These are phyloP conservation scores for Penicillium argentinense DNA, from an alignment of 495 filamentous ascomycete species.

Conservation along the genomic window DNA sequence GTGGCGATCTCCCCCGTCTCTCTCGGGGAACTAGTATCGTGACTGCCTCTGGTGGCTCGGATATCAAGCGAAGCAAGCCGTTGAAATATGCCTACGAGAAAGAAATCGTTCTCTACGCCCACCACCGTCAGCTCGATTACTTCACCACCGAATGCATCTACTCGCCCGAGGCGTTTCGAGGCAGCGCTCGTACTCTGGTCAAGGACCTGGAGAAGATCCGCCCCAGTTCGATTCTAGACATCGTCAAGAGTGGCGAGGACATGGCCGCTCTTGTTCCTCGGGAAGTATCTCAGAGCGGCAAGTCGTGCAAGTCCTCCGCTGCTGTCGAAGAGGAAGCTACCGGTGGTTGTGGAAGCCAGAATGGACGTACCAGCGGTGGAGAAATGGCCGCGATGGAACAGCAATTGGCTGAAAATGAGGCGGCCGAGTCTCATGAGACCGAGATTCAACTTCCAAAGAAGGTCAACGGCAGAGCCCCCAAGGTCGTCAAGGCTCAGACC, in stretches of 20 bases:
- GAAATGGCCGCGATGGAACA: constrained; percentile 96
- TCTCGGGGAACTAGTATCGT: constrained; percentile 91
- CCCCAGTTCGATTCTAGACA: constrained; percentile 90
- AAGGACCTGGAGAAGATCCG: constrained; percentile 92
- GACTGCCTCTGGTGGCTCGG: constrained; percentile 69
- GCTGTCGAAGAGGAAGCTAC: constrained; percentile 58
- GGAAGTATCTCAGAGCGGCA: constrained; percentile 38
- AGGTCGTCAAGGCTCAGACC: constrained; percentile 60
- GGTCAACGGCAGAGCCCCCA: constrained; percentile 24
- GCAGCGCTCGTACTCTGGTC: constrained; percentile 85
- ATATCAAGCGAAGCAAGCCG: constrained; percentile 91
- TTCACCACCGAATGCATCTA: constrained; percentile 99
- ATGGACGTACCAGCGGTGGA: constrained; percentile 66
- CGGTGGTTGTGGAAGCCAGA: constrained; percentile 74
- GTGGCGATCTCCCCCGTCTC: constrained; percentile 85
- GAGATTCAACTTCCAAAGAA: constrained; percentile 57
- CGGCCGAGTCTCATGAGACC: constrained; percentile 62
- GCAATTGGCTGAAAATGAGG: constrained; percentile 67
- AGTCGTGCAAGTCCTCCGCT: constrained; percentile 28
- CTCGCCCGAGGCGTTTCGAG: constrained; percentile 96
- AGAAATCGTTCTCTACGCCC: constrained; percentile 96
- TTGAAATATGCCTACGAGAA: constrained; percentile 99
- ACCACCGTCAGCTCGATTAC: constrained; percentile 94
- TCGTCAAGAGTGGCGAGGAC: constrained; percentile 92
- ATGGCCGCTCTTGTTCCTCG: constrained; percentile 85